These are phyloP conservation scores for Agaricus blazei DNA, from an alignment of 768 basidiomycete genomes.

Conservation along the genomic window DNA sequence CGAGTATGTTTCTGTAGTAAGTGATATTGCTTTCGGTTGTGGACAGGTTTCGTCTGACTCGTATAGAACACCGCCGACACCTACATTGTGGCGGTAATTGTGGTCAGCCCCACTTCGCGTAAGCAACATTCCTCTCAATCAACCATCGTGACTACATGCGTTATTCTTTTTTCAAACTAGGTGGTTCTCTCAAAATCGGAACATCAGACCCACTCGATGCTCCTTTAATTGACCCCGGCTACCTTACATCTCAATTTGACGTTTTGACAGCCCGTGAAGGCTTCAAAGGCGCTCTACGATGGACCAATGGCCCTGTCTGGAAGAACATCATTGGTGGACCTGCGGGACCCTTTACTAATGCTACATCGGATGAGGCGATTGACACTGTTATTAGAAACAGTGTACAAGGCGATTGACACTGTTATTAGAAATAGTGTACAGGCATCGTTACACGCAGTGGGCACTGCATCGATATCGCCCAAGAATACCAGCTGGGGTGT, in stretches of 20 bases:
- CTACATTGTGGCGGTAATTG: slow-evolving; percentile 13
- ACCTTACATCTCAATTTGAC: slow-evolving; percentile 6
- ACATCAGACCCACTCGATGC: slow-evolving; percentile 8
- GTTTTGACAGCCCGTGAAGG: slow-evolving; percentile 4
- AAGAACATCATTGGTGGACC: slow-evolving; percentile 2
- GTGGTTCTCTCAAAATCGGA: slow-evolving; percentile 9
- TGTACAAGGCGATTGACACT: neutral
- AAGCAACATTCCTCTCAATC: neutral
- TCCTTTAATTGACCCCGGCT: slow-evolving; percentile 5
- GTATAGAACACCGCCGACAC: slow-evolving; percentile 16
- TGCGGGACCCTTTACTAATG: slow-evolving; percentile 5
- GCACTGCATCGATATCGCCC: slow-evolving; percentile 28
- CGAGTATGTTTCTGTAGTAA: slow-evolving; percentile 8
- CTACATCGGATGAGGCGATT: neutral
- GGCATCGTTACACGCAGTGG: slow-evolving; percentile 24
- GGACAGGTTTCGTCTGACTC: neutral
- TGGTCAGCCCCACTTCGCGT: slow-evolving; percentile 25
- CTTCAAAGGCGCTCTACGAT: slow-evolving; percentile 7
- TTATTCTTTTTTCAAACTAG: slow-evolving; percentile 11
- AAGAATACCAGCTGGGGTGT: slow-evolving; percentile 24
- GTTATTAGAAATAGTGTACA: slow-evolving; percentile 15
- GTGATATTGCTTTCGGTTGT: neutral
- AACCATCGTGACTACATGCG: neutral
- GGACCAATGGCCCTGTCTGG: slow-evolving; percentile 6
- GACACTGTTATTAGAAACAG: slow-evolving; percentile 15